phyloP scores from a whole-genome alignment of 352 stramenopile genomes.

The Phytopythium oedochilum region DNA sequence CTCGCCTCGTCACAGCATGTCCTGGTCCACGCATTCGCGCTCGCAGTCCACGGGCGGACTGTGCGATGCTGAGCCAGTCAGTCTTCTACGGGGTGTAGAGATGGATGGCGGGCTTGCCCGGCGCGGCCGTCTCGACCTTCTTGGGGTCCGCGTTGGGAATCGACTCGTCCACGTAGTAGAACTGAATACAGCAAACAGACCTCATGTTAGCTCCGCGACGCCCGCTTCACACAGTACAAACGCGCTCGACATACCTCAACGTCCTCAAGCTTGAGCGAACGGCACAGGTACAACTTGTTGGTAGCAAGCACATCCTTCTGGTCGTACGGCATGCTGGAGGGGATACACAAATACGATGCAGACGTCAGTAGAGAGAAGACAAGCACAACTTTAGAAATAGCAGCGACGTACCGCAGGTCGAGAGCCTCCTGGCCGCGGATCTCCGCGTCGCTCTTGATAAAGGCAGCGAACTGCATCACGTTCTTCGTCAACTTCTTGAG shows the following conservation, averaged over 20 bases:
- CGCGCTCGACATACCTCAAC: conserved; percentile 37
- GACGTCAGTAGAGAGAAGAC: not conserved
- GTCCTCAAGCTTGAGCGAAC: conserved; percentile 87
- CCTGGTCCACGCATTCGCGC: not conserved
- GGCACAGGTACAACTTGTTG: conserved; percentile 90
- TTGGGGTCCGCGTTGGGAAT: conserved; percentile 73
- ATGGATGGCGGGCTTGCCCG: conserved; percentile 79
- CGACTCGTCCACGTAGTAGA: conserved; percentile 73
- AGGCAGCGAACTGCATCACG: conserved; percentile 97
- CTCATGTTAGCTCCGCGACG: too few species aligned
- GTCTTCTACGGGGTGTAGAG: conserved; percentile 50
- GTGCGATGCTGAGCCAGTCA: too few species aligned
- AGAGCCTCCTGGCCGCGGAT: conserved; percentile 91
- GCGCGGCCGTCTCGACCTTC: conserved; percentile 80
- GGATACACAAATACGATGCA: conserved; percentile 5
- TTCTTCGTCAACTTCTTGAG: conserved; percentile 92
- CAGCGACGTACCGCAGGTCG: conserved; percentile 73
- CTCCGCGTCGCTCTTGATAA: conserved; percentile 92
- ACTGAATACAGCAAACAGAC: conserved; percentile 23
- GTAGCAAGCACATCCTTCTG: conserved; percentile 90
- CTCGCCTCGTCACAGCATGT: not conserved
- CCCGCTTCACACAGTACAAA: not conserved
- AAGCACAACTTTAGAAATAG: not conserved
- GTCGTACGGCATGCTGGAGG: conserved; percentile 90
- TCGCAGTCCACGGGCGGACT: not conserved